Base-by-base conservation (phyloP, 495 filamentous ascomycete genomes). In the Amorphotheca resinae region DNA sequence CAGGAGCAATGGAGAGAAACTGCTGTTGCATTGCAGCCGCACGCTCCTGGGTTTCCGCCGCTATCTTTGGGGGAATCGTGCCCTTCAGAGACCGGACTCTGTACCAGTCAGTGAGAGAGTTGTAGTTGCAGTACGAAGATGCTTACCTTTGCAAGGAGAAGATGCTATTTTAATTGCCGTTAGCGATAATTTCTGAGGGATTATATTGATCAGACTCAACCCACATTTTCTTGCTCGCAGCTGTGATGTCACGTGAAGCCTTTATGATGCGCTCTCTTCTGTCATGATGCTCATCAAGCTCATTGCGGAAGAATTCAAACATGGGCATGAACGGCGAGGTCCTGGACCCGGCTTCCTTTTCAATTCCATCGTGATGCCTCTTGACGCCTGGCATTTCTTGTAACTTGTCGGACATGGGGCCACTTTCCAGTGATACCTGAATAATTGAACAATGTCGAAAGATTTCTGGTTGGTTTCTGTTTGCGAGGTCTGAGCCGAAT, bases 151-250 rank as follows among this genome's bases (percentile, higher is more conserved):
- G 91, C 14, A 95, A 66, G 2, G 87, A 76, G 64, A 98, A 96
- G 44, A 96, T 95, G 38, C 89, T 94, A 52, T 33, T 7, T 8
- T 38, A 11, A 45, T 8, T 25, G 44, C 31, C 7, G 8, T 4
- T 33, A 26, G 8, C 25, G 9, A 22, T 31, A 47, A 22, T n/a
- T n/a, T n/a, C n/a, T 32, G 25, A 23, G 35, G 25, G 33, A 16
- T 40, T 17, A 15, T n/a, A 21, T 11, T 3, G 32, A 46, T 22
- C 0, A 21, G 18, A 37, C 14, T 5, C 11, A 25, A 28, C 20
- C 41, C 66, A 94, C 91, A 95, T 93, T 68, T 96, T 96, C 71
- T 98, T 98, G 64, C 87, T 94, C 31, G 84, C 59, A 0, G 84
- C 87, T 6, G 93, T 98, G 47, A 96, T 80, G 63, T 96, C 91